These are phyloP conservation scores for Podila clonocystis DNA, from an alignment of 192 early-diverging fungal species.

Conservation along the genomic window DNA sequence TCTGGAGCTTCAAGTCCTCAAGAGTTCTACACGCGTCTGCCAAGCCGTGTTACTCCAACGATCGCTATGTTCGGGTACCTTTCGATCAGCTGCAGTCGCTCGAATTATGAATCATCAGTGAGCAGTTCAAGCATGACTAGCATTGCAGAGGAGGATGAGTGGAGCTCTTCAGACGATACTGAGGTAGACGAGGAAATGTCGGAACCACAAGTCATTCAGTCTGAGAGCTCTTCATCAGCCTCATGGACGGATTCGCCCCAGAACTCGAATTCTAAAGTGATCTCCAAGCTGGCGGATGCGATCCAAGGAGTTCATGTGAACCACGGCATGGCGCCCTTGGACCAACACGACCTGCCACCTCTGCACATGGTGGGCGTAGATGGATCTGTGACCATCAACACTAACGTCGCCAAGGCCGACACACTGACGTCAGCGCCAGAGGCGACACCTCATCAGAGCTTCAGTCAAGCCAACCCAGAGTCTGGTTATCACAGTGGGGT, in stretches of 20 bases:
- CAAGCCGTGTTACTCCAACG: background rate
- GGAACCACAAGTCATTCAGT: background rate
- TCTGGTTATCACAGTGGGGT: conserved; percentile 34
- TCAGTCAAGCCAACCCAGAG: conserved; percentile 19
- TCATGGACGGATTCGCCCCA: background rate
- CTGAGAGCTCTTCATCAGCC: background rate
- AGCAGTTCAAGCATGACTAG: background rate
- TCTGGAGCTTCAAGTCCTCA: conserved; percentile 30
- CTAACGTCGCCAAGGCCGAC: conserved; percentile 1
- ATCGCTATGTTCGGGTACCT: conserved; percentile 12
- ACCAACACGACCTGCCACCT: conserved; percentile 28
- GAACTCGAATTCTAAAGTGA: background rate
- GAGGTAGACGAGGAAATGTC: background rate
- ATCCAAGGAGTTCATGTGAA: conserved; percentile 16
- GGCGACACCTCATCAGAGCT: background rate
- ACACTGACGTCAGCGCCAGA: background rate
- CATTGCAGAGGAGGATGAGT: background rate
- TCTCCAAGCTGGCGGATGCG: conserved; percentile 2
- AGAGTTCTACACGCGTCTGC: conserved; percentile 26
- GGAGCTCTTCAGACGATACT: background rate
- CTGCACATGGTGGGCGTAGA: conserved; percentile 5
- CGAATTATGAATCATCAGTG: background rate
- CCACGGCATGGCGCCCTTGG: conserved; percentile 26
- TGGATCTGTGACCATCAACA: conserved; percentile 18
- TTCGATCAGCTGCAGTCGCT: conserved; percentile 28